Conservation (phyloP, 2,329 filamentous ascomycete species). For the Trichoderma lentiforme region DNA sequence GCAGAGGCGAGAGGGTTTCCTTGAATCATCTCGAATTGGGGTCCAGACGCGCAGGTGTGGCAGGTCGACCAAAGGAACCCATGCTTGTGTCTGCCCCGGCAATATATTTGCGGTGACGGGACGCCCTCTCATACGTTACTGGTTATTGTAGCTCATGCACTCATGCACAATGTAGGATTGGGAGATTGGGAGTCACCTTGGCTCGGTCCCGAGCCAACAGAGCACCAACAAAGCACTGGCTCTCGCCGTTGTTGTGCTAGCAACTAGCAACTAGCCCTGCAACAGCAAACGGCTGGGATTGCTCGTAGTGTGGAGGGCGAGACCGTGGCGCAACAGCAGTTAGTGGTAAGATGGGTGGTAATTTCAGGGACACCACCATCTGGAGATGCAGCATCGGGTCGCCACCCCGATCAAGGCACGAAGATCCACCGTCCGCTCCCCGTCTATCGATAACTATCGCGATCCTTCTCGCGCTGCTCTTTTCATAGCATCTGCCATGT, state of each 20-base stretch:
- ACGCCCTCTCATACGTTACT: not conserved
- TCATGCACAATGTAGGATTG: not conserved
- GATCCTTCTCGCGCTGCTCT: not conserved
- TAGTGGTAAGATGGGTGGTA: slow-evolving; percentile 10
- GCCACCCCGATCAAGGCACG: not conserved
- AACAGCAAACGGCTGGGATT: not conserved
- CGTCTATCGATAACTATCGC: not conserved
- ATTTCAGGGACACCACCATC: slow-evolving; percentile 15
- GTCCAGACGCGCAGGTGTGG: not conserved
- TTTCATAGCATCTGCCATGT: not conserved
- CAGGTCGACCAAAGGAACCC: not conserved
- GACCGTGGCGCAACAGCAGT: not conserved
- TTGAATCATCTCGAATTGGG: not conserved
- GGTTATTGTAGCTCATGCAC: not conserved
- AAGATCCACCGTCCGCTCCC: not conserved
- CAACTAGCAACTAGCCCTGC: not conserved
- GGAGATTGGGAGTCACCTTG: not conserved
- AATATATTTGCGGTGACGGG: not conserved
- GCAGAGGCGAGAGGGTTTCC: not conserved
- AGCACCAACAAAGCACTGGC: not conserved
- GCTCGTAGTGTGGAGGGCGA: not conserved
- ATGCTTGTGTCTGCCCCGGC: not conserved
- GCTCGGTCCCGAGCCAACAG: not conserved
- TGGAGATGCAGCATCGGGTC: slow-evolving; percentile 7
- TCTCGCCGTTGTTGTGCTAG: not conserved